Conservation (phyloP, 768 basidiomycete species). For the Gloeopeniophorella convolvens region DNA sequence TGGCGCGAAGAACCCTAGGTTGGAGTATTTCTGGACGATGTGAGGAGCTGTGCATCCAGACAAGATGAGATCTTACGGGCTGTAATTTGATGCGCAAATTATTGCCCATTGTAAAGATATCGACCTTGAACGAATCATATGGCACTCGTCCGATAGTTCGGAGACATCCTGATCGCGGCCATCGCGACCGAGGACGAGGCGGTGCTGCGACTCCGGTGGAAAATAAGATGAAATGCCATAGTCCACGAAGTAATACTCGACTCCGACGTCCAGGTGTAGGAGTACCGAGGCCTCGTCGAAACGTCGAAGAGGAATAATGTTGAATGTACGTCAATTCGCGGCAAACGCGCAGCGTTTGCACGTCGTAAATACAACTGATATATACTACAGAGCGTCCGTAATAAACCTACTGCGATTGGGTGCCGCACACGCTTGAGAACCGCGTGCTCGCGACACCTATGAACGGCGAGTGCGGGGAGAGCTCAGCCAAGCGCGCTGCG, state of each 20-base stretch:
- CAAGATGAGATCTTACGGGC: neutral
- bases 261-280: neutral
- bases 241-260: conserved; percentile 15
- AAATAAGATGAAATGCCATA: conserved; percentile 14
- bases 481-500: no score
- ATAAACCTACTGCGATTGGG: no score
- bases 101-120: conserved; percentile 17
- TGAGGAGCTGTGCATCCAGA: no score
- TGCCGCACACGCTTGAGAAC: no score
- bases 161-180: conserved; percentile 16
- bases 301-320: conserved; percentile 7
- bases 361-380: no score
- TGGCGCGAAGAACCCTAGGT: neutral
- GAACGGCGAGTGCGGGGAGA: no score
- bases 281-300: neutral
- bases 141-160: conserved; percentile 8
- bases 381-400: no score
- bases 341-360: no score
- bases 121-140: conserved; percentile 21
- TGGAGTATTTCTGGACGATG: neutral
- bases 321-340: no score
- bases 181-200: neutral
- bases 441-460: no score
- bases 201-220: neutral
- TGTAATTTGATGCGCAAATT: neutral